Base-by-base conservation (phyloP, 257 asterid genomes). In the Fraxinus cuspidata region DNA sequence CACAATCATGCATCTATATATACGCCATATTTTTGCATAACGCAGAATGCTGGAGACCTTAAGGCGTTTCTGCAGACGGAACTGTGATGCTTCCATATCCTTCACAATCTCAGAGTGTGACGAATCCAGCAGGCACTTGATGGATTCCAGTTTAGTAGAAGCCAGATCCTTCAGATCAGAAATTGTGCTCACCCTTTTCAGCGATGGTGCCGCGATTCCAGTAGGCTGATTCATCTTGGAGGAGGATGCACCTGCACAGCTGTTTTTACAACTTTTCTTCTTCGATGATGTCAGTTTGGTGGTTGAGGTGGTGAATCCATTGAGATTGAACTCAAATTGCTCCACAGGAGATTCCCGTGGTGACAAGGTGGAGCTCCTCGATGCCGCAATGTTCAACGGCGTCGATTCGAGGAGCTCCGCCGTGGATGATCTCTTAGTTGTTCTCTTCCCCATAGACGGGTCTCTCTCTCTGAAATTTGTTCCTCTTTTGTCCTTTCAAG, bases 1-100 rank as follows among this genome's bases (percentile, higher is more conserved):
- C 49, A 5, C 25, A 5, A 19, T 53, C 64, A 67, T 58, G 73
- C 32, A 75, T 44, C 15, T 44, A 69, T 0, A 74, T 35, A 49
- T 74, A 38, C 16, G 44, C 29, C 53, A n/a, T 2, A 49, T n/a
- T 70, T 19, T 25, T 16, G 37, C 34, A 4, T 38, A 9, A 65
- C 58, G 73, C 56, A 74, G 64, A 49, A 64, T 78, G 74, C 60
- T 3, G 12, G 6, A 72, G 35, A 92, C 99, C 99, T 94, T 91
- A 81, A 84, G 83, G 27, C 96, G 97, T 78, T 92, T 94, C 83
- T 87, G 91, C 65, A 91, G 92, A 49, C 96, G 96, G 84, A 86
- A 86, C 60, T 88, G 82, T 53, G 92, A 89, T 74, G 97, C 91
- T 76, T 92, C 97, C 16, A 76, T 25, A 28, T 94, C 98, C 96